Conservation (phyloP, 2,329 filamentous ascomycete species). For the Aspergillus eucalypticola region DNA sequence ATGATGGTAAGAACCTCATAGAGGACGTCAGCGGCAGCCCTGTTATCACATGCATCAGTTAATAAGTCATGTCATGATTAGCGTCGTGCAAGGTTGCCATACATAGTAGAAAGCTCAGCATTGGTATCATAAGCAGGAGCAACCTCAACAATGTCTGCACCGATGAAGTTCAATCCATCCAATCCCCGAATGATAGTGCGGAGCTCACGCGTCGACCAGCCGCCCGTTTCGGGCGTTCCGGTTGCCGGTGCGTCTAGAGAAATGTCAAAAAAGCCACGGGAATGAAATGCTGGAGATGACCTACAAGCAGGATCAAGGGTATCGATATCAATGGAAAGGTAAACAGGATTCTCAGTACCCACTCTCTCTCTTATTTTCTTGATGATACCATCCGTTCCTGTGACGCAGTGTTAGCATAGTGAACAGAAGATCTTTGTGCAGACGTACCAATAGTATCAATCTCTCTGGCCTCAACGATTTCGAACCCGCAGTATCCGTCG, state of each 20-base stretch:
- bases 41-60: conserved; percentile 11
- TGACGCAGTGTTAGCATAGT: background rate
- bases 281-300: conserved; percentile 25
- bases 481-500: conserved; percentile 80
- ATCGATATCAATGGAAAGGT: conserved; percentile 84
- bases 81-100: background rate
- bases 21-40: conserved; percentile 58
- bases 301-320: conserved; percentile 78
- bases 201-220: conserved; percentile 62
- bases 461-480: conserved; percentile 75
- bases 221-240: conserved; percentile 62
- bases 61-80: background rate
- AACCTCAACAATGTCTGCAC: conserved; percentile 64
- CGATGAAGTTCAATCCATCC: conserved; percentile 58
- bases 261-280: background rate
- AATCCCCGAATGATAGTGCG: conserved; percentile 61
- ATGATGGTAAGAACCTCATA: conserved; percentile 81
- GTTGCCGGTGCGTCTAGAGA: conserved; percentile 48
- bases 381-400: conserved; percentile 69
- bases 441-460: conserved; percentile 62
- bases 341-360: conserved; percentile 72
- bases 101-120: conserved; percentile 58
- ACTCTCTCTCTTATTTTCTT: conserved; percentile 74
- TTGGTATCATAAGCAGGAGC: conserved; percentile 63
- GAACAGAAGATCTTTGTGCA: background rate